Evolutionary conservation across 2,329 filamentous ascomycete genomes (phyloP).

Genomic region (Clonostachys rhizophaga): DNA sequence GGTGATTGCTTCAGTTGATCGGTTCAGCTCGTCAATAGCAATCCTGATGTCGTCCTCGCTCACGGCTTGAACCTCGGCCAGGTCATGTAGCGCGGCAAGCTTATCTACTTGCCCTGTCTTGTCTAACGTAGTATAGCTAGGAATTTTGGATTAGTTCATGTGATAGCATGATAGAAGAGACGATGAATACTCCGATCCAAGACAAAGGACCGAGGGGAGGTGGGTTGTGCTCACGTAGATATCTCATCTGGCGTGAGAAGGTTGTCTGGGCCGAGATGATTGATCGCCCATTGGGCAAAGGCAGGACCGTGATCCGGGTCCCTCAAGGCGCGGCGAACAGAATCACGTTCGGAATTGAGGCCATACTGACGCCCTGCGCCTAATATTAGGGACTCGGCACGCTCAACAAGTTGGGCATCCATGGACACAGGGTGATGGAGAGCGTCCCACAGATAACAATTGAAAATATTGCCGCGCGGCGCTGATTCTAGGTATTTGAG

Average conservation of each 20-base stretch:
- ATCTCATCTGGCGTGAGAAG: constrained; percentile 51
- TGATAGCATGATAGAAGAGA: not conserved
- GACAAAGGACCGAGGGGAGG: not conserved
- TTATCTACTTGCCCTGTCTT: constrained; percentile 40
- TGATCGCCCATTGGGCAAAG: constrained; percentile 41
- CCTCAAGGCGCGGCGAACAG: constrained; percentile 27
- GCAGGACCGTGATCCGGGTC: constrained; percentile 24
- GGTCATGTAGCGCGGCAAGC: constrained; percentile 37
- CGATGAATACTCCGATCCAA: not conserved
- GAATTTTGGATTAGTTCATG: not conserved
- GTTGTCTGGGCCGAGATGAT: constrained; percentile 43
- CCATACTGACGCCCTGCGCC: constrained; percentile 22
- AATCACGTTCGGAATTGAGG: constrained; percentile 23
- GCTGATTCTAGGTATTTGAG: no score
- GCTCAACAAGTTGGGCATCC: constrained; percentile 15
- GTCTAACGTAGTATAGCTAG: constrained; percentile 45
- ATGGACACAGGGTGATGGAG: constrained; percentile 8
- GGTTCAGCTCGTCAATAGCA: constrained; percentile 60
- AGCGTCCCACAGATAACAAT: no score
- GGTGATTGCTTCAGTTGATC: constrained; percentile 59
- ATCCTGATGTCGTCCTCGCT: constrained; percentile 54
- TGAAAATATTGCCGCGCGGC: no score
- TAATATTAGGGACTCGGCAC: constrained; percentile 24
- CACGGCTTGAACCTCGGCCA: constrained; percentile 43
- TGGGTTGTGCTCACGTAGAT: constrained; percentile 34